Base-by-base conservation (phyloP, 345 rosid genomes). In the Eucalyptus sp. region DNA sequence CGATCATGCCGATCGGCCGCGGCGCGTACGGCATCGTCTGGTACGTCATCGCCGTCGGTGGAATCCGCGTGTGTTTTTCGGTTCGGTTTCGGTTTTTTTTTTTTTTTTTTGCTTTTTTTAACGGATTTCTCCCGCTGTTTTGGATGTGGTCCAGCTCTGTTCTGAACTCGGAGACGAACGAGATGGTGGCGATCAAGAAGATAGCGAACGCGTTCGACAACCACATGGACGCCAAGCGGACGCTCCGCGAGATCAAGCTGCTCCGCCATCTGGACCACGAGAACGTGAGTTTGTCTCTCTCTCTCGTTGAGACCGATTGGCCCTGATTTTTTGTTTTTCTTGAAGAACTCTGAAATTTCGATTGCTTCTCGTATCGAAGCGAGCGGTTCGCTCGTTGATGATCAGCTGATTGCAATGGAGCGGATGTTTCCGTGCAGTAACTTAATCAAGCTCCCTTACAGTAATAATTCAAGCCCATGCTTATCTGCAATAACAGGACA, bases 21-120 rank as follows among this genome's bases (percentile, higher is more conserved):
- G 99, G 99, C 66, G 99, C 99, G 10, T 98, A 97, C 87, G 99
- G 99, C 44, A 96, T 98, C 93, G 99, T 98, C 89, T 98, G 99
- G 99, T 98, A 94, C 80, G 83, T 50, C 49, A 17, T 52, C 85
- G 17, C 79, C 44, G 58, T 20, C n/a, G 25, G 44, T 27, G 7
- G n/a, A n/a, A 31, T 17, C 27, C 15, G 13, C 49, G 11, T 16
- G 24, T n/a, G 17, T 51, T 24, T 31, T 58, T 81, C 33, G 88
- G 81, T 7, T 49, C 44, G 50, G 24, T 51, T 80, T 43, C 31
- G 58, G 33, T 13, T 50, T n/a, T n/a, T n/a, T n/a, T n/a, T n/a
- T n/a, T n/a, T n/a, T 41, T 88, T 16, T 88, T 31, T 13, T 41
- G 79, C 41, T 5, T 13, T 83, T 15, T 83, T 1, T 87, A 6